Evolutionary conservation across 129 eudicot species (phyloP).

Genomic region (Lonicera japonica): DNA sequence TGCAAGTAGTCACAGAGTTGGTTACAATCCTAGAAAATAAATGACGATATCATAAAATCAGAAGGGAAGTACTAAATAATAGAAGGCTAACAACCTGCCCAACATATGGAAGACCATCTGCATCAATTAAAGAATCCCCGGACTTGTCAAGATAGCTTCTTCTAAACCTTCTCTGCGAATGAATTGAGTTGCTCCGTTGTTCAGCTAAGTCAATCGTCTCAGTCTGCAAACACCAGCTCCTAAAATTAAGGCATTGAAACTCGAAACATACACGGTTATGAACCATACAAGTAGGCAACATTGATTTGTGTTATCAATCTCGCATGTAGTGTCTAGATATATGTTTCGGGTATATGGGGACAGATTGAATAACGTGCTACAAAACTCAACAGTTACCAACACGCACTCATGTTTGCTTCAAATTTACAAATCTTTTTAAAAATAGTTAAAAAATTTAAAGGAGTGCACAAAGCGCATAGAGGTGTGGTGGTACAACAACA

Average conservation of each 20-base stretch:
- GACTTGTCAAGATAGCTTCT: constrained; percentile 45
- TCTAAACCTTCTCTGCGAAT: constrained; percentile 36
- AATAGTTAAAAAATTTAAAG: too few species aligned
- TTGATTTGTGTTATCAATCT: too few species aligned
- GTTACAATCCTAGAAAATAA: constrained; percentile 8
- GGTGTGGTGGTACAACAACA: too few species aligned
- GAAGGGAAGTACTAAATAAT: background rate
- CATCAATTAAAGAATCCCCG: constrained; percentile 52
- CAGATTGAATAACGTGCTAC: too few species aligned
- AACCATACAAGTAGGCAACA: too few species aligned
- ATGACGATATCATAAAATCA: background rate
- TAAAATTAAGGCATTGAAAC: background rate
- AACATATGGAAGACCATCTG: constrained; percentile 84
- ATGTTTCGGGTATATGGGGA: too few species aligned
- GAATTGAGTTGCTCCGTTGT: constrained; percentile 34
- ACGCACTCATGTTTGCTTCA: too few species aligned
- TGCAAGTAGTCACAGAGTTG: constrained; percentile 9
- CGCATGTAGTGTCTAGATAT: too few species aligned
- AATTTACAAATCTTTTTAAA: too few species aligned
- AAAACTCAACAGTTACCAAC: too few species aligned
- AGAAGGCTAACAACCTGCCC: constrained; percentile 59
- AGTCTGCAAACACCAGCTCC: constrained; percentile 47
- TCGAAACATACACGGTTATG: too few species aligned
- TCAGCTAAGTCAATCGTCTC: constrained; percentile 79
- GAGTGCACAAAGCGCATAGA: too few species aligned